These are phyloP conservation scores for Colletotrichum coccodes DNA, from an alignment of 2,329 filamentous ascomycete species.

Conservation along the genomic window DNA sequence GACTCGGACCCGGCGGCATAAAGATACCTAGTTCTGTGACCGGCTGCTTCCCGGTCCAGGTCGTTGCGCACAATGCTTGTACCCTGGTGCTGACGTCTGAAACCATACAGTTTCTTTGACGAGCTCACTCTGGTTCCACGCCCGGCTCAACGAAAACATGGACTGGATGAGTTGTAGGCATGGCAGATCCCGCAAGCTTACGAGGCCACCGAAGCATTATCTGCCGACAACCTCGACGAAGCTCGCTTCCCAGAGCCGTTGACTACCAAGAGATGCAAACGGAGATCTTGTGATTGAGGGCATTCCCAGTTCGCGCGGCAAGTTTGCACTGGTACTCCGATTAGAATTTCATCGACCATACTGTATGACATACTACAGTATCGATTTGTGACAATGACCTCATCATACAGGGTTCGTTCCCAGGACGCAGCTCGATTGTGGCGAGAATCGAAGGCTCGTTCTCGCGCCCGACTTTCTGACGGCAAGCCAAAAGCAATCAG, in stretches of 20 bases:
- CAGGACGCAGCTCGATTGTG: constrained; percentile 6
- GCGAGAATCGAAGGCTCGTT: constrained; percentile 16
- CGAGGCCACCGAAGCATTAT: background rate
- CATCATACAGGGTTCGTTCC: constrained; percentile 9
- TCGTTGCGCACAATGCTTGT: constrained; percentile 18
- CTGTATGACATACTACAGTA: background rate
- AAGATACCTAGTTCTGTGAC: constrained; percentile 13
- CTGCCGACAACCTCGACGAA: background rate
- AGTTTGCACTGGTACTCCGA: background rate
- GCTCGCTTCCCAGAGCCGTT: too few relatives aligned
- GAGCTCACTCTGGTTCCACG: background rate
- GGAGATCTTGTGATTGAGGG: background rate
- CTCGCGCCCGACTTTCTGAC: constrained; percentile 9
- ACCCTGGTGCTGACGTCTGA: background rate
- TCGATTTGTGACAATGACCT: constrained; percentile 8
- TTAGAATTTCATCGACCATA: background rate
- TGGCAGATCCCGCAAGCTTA: background rate
- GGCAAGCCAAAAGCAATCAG: background rate
- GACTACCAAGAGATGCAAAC: background rate
- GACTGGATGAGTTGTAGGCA: constrained; percentile 14
- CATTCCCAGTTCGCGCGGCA: background rate
- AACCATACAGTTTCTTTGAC: background rate
- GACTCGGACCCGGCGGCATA: constrained; percentile 19
- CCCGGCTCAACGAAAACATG: background rate
- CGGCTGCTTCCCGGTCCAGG: constrained; percentile 18